Evolutionary conservation across 1,284 basidiomycete genomes (phyloP), one percentile per base, ranked within the genome.

Genomic region (Chiua sp.): DNA sequence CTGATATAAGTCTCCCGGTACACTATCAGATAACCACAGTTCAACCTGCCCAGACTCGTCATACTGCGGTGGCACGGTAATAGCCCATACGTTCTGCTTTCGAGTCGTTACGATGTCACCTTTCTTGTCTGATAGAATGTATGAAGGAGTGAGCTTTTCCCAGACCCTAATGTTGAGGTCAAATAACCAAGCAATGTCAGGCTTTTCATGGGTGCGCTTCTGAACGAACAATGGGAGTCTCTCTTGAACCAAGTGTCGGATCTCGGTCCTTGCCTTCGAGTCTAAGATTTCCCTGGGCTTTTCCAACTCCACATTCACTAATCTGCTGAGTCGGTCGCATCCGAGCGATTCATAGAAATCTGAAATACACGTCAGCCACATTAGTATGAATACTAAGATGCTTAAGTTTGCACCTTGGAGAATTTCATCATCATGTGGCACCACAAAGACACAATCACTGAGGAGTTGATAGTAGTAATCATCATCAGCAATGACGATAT

Each of bases 211-310:
- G 2, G 86, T 87, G 61, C 93, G 89, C 67, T 97, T 94, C 54
- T 95, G 91, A 7, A 98, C 79, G 79, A 98, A 98, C 30, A 98
- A 80, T 0, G 94, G 93, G 16, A 97, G 81, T n/a, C 96, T 82
- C 75, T 98, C 91, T 20, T 96, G 76, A 3, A 96, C 86, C 47
- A 93, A 79, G 1, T 77, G 65, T 12, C 83, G 82, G 16, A 81
- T 82, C 12, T 86, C 82, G 7, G 68, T n/a, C n/a, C n/a, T n/a
- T n/a, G n/a, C n/a, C n/a, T 65, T 0, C 10, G 30, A 10, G 30
- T 32, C 30, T 85, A 82, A 30, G 75, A 73, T n/a, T n/a, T n/a
- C 59, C 78, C 81, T 1, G 81, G 78, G 87, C 72, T 68, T 90
- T 87, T 4, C 67, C 72, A 3, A 90, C 50, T 90, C 86, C 67